phyloP scores from a whole-genome alignment of 192 early-diverging fungal genomes.

The Backusella circina region DNA sequence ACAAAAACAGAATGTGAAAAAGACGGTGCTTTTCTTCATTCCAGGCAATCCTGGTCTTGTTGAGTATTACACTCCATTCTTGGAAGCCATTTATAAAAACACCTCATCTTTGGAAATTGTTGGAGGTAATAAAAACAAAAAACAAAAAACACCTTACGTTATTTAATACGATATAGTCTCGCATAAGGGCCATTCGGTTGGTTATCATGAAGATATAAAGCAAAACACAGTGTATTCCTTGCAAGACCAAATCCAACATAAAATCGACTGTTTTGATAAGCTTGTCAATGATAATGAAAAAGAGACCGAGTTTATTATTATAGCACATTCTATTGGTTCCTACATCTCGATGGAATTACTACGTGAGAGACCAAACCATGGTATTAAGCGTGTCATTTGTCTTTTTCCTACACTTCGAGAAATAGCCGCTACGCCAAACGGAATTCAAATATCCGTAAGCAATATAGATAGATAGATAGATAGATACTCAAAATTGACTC shows the following conservation, averaged over 20 bases:
- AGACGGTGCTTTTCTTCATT: conserved; percentile 51
- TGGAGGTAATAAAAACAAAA: conserved; percentile 40
- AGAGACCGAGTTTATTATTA: conserved; percentile 47
- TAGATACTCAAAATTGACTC: neutral
- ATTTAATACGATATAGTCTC: conserved; percentile 44
- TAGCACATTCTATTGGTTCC: conserved; percentile 67
- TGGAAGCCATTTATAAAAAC: conserved; percentile 49
- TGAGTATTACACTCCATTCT: conserved; percentile 80
- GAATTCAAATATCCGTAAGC: conserved; percentile 53
- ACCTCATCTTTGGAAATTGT: conserved; percentile 55
- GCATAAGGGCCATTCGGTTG: conserved; percentile 57
- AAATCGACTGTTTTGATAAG: conserved; percentile 59
- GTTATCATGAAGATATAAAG: conserved; percentile 26
- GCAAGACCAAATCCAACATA: conserved; percentile 65
- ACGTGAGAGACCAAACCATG: conserved; percentile 55
- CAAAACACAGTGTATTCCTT: conserved; percentile 38
- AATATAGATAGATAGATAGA: neutral
- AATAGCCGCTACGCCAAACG: conserved; percentile 76
- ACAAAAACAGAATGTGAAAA: neutral
- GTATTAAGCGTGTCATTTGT: conserved; percentile 59
- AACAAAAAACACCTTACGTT: neutral
- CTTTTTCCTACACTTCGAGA: conserved; percentile 81
- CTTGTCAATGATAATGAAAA: conserved; percentile 43
- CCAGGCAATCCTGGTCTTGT: conserved; percentile 79
- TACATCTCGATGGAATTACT: conserved; percentile 56